These are phyloP conservation scores for Diutina scorzettiae DNA, from an alignment of 1,139 yeast species.

Conservation along the genomic window DNA sequence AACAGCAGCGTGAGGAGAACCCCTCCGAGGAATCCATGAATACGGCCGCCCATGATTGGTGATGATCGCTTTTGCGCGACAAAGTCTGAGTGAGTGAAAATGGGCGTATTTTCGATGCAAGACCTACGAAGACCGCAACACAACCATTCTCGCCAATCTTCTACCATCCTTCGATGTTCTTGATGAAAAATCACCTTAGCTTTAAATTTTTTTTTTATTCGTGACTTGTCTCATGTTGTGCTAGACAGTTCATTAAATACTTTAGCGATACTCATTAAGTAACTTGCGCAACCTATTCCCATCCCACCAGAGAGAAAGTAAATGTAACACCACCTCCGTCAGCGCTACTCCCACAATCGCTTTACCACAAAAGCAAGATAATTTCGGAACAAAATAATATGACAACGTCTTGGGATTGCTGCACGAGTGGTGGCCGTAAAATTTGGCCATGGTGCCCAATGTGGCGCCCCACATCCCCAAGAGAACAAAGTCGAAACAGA, in stretches of 20 bases:
- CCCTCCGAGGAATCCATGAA: slow-evolving; percentile 58
- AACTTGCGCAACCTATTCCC: too few relatives aligned
- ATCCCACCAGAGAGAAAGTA: neutral
- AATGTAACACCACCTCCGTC: neutral
- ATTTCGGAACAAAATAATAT: neutral
- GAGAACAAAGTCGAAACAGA: neutral
- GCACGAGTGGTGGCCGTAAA: neutral
- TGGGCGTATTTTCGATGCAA: too few relatives aligned
- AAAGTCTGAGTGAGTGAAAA: too few relatives aligned
- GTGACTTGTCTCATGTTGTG: too few relatives aligned
- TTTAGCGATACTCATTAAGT: too few relatives aligned
- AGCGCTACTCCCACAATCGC: neutral
- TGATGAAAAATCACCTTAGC: too few relatives aligned
- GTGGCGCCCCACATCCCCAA: neutral
- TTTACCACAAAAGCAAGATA: neutral
- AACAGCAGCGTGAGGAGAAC: slow-evolving; percentile 53
- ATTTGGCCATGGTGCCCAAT: neutral
- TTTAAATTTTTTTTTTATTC: too few relatives aligned
- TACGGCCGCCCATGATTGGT: slow-evolving; percentile 46
- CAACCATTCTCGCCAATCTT: too few relatives aligned
- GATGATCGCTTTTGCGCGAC: too few relatives aligned
- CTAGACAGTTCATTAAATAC: too few relatives aligned
- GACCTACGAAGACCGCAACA: too few relatives aligned
- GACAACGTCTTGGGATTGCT: neutral
- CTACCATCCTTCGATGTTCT: too few relatives aligned